Base-by-base conservation (phyloP, 2,329 filamentous ascomycete genomes). In the Drechslerella coelobrocha region DNA sequence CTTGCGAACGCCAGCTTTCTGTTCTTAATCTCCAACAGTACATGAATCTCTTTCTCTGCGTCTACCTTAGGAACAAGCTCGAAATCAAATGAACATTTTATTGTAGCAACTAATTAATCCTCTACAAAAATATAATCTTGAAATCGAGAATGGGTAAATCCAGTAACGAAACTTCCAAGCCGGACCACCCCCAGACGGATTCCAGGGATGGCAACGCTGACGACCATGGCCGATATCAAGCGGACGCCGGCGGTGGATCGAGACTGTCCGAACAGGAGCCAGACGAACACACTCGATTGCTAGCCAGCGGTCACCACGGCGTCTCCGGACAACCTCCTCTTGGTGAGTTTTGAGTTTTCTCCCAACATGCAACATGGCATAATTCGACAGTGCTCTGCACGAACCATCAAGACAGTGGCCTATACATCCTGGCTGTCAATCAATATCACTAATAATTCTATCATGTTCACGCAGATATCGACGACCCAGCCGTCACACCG, bases 401-500 rank as follows among this genome's bases (percentile, higher is more conserved):
- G n/a, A n/a, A n/a, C n/a, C n/a, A n/a, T n/a, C n/a, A n/a, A n/a
- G n/a, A n/a, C n/a, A n/a, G n/a, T n/a, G n/a, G n/a, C n/a, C n/a
- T n/a, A n/a, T n/a, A n/a, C n/a, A n/a, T n/a, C n/a, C n/a, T n/a
- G n/a, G n/a, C n/a, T n/a, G n/a, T n/a, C n/a, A n/a, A n/a, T n/a
- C n/a, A n/a, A n/a, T n/a, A n/a, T n/a, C n/a, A n/a, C n/a, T n/a
- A n/a, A n/a, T n/a, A n/a, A n/a, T n/a, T n/a, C n/a, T n/a, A n/a
- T n/a, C n/a, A n/a, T n/a, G n/a, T n/a, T n/a, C n/a, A n/a, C n/a
- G 29, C 73, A 48, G 62, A 73, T 50, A 73, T 73, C n/a, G 74
- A 75, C 56, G 69, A 76, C 50, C 68, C 69, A 81, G 83, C 73
- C 10, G 88, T 90, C 23, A 90, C 91, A 2, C 94, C 94, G 0